Percentiles rank a stretch among this genome's conserved stretches.
Evolutionary conservation across 805 yeast genomes (phyloP).

Genomic region (Metschnikowia chrysomelidarum): DNA sequence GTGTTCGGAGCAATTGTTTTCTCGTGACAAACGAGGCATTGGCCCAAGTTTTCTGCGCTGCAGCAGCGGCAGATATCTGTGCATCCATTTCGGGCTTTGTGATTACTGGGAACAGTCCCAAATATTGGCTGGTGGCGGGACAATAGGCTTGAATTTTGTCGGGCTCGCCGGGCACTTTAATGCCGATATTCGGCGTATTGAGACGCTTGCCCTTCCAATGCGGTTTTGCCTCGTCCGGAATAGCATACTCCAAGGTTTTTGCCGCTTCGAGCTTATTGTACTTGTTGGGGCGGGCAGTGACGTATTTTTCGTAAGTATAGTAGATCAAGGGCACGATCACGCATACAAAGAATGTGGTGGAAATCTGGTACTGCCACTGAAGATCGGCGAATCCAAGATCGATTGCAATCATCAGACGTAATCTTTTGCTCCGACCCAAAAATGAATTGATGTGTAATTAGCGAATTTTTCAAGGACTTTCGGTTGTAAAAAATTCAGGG

Average conservation of each 20-base stretch:
- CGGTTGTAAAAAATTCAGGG: too few species aligned
- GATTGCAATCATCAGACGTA: slow-evolving; percentile 40
- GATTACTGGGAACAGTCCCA: slow-evolving; percentile 70
- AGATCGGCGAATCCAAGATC: slow-evolving; percentile 39
- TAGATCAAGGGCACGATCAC: slow-evolving; percentile 37
- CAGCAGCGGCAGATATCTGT: slow-evolving; percentile 50
- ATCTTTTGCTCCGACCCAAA: too few species aligned
- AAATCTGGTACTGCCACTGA: slow-evolving; percentile 46
- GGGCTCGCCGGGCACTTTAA: slow-evolving; percentile 61
- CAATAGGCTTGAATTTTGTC: slow-evolving; percentile 77
- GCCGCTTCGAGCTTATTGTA: slow-evolving; percentile 45
- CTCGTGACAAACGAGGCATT: slow-evolving; percentile 62
- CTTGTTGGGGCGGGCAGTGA: slow-evolving; percentile 37
- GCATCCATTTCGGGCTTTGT: slow-evolving; percentile 69
- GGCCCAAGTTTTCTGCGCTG: slow-evolving; percentile 54
- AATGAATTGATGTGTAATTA: too few species aligned
- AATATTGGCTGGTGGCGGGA: slow-evolving; percentile 92
- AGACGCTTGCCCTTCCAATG: slow-evolving; percentile 91
- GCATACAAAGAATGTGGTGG: slow-evolving; percentile 41
- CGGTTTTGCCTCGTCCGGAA: slow-evolving; percentile 77
- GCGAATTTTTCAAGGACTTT: too few species aligned
- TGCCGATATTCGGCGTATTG: slow-evolving; percentile 52
- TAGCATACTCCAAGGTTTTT: slow-evolving; percentile 48
- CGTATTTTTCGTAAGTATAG: slow-evolving; percentile 35
- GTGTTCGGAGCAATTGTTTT: slow-evolving; percentile 65